Conservation (phyloP, 257 asterid species). For the Parsonsia alboflavescens region DNA sequence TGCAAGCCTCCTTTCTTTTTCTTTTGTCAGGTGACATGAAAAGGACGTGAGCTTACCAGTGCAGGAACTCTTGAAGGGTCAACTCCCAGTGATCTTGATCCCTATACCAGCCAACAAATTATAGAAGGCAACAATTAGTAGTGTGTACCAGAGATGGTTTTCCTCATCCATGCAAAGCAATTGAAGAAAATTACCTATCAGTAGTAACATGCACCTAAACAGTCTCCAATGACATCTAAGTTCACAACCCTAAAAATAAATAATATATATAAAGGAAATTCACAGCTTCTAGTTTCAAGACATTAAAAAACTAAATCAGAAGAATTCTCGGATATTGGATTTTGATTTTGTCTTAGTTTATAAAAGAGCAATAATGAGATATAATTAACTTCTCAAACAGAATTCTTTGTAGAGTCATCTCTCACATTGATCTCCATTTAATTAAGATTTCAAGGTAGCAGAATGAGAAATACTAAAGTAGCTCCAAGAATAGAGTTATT, state of each 20-base stretch:
- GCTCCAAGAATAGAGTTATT: background rate
- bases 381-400: background rate
- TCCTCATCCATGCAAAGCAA: background rate
- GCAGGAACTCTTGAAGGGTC: slow-evolving; percentile 52
- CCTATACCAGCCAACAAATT: slow-evolving; percentile 32
- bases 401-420: background rate
- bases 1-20: background rate
- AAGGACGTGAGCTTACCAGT: slow-evolving; percentile 43
- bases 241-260: background rate
- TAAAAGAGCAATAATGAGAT: background rate
- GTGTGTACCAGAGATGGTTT: background rate
- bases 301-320: background rate
- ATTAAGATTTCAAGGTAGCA: slow-evolving; percentile 7
- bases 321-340: background rate
- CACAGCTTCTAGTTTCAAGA: background rate
- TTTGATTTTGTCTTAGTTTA: background rate
- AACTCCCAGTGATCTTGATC: slow-evolving; percentile 22
- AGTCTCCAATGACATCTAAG: background rate
- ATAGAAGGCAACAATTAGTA: slow-evolving; percentile 14
- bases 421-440: background rate
- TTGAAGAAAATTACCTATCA: background rate
- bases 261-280: background rate
- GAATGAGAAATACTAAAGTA: slow-evolving; percentile 4
- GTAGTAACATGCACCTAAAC: background rate
- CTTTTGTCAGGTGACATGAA: slow-evolving; percentile 2